Conservation (phyloP, 2,329 filamentous ascomycete genomes). For the Alternaria tenuissima region DNA sequence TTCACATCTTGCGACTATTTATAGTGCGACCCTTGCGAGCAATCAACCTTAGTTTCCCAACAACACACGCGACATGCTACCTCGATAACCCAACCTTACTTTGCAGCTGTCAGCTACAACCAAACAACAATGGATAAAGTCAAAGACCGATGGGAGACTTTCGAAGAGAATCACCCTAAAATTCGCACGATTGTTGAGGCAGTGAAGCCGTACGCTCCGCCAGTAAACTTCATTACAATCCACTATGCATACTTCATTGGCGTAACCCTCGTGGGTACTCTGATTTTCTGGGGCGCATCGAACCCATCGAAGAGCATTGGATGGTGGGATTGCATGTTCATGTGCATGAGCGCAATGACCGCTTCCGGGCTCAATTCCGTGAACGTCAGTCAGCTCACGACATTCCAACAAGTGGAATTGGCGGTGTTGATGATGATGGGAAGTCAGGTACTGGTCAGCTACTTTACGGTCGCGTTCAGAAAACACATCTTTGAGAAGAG, state of each 20-base stretch:
- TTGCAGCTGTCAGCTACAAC: constrained; percentile 11
- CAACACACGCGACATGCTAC: constrained; percentile 14
- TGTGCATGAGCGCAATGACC: constrained; percentile 21
- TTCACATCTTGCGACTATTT: constrained; percentile 14
- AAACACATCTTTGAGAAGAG: constrained; percentile 36
- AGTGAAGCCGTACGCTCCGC: constrained; percentile 29
- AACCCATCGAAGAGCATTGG: constrained; percentile 29
- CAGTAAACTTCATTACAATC: constrained; percentile 34
- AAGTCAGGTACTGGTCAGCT: constrained; percentile 31
- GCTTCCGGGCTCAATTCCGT: constrained; percentile 31
- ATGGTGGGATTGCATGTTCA: constrained; percentile 36
- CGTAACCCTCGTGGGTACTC: constrained; percentile 23
- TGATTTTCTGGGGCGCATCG: constrained; percentile 35
- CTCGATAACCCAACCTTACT: constrained; percentile 13
- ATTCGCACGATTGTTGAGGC: constrained; percentile 18
- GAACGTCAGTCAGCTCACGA: constrained; percentile 34
- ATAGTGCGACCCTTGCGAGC: constrained; percentile 9
- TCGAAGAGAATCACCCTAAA: constrained; percentile 15
- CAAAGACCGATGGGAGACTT: constrained; percentile 18
- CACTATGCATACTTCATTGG: constrained; percentile 34
- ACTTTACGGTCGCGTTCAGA: constrained; percentile 31
- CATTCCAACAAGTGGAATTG: constrained; percentile 24
- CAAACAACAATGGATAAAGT: constrained; percentile 16
- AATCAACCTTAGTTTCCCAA: not conserved
- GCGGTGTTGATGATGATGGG: constrained; percentile 34